phyloP scores from a whole-genome alignment of 2,329 filamentous ascomycete genomes.

The Fusarium coicis region DNA sequence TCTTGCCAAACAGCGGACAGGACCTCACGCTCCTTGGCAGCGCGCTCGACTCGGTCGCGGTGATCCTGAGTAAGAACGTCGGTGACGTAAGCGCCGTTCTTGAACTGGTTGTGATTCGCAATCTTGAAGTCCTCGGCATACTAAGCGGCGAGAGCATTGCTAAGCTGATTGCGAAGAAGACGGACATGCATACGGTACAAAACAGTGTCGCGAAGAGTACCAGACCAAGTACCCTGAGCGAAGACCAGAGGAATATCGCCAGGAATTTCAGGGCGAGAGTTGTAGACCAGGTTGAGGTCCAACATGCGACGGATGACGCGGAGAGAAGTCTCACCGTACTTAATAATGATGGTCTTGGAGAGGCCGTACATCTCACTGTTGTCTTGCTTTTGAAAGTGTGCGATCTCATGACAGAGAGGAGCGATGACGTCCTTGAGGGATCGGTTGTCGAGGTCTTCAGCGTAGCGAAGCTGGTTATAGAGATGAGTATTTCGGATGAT shows the following conservation, averaged over 20 bases:
- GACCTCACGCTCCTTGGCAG: conserved; percentile 14
- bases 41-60: conserved; percentile 21
- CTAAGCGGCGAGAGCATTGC: conserved; percentile 32
- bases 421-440: conserved; percentile 15
- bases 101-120: not conserved
- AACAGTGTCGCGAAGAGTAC: conserved; percentile 12
- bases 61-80: conserved; percentile 28
- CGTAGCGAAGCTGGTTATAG: not conserved
- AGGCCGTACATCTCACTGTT: conserved; percentile 26
- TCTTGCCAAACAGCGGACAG: conserved; percentile 1
- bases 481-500: conserved; percentile 21
- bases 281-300: conserved; percentile 36
- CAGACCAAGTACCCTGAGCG: conserved; percentile 15
- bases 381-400: conserved; percentile 12
- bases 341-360: conserved; percentile 27
- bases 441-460: conserved; percentile 4
- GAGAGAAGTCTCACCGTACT: conserved; percentile 36
- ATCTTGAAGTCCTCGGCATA: conserved; percentile 31
- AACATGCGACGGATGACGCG: conserved; percentile 31
- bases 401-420: conserved; percentile 26
- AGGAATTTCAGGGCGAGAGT: conserved; percentile 16
- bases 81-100: conserved; percentile 9
- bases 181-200: conserved; percentile 26
- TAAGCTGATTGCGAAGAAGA: conserved; percentile 25
- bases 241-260: conserved; percentile 12